A percentile compares a stretch with the other conserved stretches of the same genome.
phyloP scores from a whole-genome alignment of 2,329 filamentous ascomycete species.

The Clonostachys rosea region DNA sequence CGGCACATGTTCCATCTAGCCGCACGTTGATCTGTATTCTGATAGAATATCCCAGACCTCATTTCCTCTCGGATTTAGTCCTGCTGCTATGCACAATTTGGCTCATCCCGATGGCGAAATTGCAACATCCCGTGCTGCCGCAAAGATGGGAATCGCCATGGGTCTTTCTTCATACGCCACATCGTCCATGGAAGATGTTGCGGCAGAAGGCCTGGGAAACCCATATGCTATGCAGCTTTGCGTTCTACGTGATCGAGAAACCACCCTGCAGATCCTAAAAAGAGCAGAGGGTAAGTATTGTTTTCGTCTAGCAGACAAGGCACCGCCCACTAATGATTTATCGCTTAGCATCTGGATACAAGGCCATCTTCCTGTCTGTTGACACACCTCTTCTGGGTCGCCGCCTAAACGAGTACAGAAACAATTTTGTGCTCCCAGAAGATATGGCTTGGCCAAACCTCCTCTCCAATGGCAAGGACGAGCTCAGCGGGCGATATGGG shows the following conservation, averaged over 20 bases:
- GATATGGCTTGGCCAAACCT: slow-evolving; percentile 32
- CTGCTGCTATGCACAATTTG: slow-evolving; percentile 48
- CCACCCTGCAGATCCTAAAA: slow-evolving; percentile 10
- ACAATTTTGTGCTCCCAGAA: slow-evolving; percentile 41
- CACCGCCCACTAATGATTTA: background rate
- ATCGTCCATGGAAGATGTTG: slow-evolving; percentile 12
- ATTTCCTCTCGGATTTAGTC: slow-evolving; percentile 47
- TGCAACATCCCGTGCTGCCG: slow-evolving; percentile 37
- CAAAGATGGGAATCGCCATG: slow-evolving; percentile 18
- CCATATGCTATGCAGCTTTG: slow-evolving; percentile 16
- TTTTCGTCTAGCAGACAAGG: no score
- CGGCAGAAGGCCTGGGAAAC: slow-evolving; percentile 7
- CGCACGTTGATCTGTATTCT: no score
- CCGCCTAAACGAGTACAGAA: slow-evolving; percentile 38
- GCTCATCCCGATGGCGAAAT: slow-evolving; percentile 47
- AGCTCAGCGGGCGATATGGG: no score
- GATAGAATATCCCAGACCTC: slow-evolving; percentile 3
- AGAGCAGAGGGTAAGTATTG: slow-evolving; percentile 9
- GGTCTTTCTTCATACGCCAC: slow-evolving; percentile 13
- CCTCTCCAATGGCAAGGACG: background rate
- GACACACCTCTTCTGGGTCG: slow-evolving; percentile 49
- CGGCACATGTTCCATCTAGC: no score
- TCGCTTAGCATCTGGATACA: slow-evolving; percentile 26
- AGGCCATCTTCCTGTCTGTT: slow-evolving; percentile 52
- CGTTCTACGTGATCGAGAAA: slow-evolving; percentile 11